These are phyloP conservation scores for Mrakia frigida DNA, from an alignment of 768 basidiomycete species.

Conservation along the genomic window DNA sequence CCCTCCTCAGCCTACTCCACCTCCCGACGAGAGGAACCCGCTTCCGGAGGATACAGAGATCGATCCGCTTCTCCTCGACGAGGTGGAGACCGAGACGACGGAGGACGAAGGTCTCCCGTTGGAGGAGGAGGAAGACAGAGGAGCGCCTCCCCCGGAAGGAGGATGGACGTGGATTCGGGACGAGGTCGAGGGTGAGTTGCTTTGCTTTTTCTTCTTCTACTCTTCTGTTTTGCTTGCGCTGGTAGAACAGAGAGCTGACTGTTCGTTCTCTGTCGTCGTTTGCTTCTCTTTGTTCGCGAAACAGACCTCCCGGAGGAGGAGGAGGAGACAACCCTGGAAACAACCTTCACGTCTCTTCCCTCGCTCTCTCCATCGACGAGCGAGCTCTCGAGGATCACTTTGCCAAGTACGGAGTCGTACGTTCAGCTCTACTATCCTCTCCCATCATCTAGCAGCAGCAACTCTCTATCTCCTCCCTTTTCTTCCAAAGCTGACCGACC, in stretches of 20 bases:
- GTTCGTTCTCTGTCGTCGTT: not conserved
- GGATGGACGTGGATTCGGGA: conserved; percentile 24
- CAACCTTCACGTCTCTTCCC: conserved; percentile 61
- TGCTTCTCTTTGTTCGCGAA: not conserved
- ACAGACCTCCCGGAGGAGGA: conserved; percentile 36
- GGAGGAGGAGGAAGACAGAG: not conserved
- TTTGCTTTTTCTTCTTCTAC: not conserved
- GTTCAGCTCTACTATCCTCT: conserved; percentile 38
- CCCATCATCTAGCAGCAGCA: too few relatives aligned
- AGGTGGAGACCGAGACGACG: conserved; percentile 21
- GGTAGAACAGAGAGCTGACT: not conserved
- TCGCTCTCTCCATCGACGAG: conserved; percentile 64
- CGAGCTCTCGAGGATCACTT: conserved; percentile 85
- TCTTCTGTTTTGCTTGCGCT: not conserved
- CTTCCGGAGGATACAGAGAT: conserved; percentile 10
- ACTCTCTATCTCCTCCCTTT: not conserved
- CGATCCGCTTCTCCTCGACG: conserved; percentile 29
- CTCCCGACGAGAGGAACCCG: conserved; percentile 21
- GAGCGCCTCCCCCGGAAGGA: conserved; percentile 7
- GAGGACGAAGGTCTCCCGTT: conserved; percentile 17
- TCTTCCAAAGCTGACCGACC: not conserved
- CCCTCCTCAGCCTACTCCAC: conserved; percentile 22
- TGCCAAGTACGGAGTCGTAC: conserved; percentile 75
- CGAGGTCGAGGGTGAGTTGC: conserved; percentile 9
- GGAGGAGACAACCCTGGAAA: conserved; percentile 57